These are phyloP conservation scores for Astrocystis sublimbata DNA, from an alignment of 495 filamentous ascomycete genomes.

Conservation along the genomic window DNA sequence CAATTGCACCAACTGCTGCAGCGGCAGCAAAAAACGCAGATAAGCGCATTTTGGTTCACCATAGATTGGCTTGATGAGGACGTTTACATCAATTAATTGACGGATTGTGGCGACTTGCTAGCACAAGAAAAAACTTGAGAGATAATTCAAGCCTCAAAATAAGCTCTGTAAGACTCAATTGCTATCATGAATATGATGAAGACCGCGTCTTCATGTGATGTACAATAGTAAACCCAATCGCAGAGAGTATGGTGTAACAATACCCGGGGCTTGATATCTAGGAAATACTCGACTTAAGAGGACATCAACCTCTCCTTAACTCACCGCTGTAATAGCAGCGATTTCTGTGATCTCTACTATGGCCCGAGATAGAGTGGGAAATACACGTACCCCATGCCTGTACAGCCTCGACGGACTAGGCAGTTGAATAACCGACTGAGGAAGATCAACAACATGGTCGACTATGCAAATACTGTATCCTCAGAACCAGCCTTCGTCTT, in stretches of 20 bases:
- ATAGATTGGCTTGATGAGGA: neutral
- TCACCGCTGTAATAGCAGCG: neutral
- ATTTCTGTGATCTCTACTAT: neutral
- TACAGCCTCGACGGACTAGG: neutral
- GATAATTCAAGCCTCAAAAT: neutral
- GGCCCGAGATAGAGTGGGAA: neutral
- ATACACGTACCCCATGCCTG: neutral
- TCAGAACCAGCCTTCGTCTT: too few relatives aligned
- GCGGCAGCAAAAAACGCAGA: neutral
- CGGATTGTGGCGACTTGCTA: neutral
- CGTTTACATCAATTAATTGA: neutral
- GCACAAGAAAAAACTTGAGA: neutral
- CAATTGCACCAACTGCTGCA: neutral
- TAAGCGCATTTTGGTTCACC: neutral
- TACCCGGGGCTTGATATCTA: neutral
- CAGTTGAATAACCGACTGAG: neutral
- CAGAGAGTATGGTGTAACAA: neutral
- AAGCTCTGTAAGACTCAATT: neutral
- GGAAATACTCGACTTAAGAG: too few relatives aligned
- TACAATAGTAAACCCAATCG: neutral
- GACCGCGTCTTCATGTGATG: neutral
- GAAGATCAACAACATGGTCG: neutral
- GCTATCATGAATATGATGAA: neutral
- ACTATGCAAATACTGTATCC: neutral
- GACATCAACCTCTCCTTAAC: neutral